Percentiles rank a stretch among this genome's conserved stretches.
Conservation (phyloP, 306 rosid genomes). For the Cucumis hystrix region DNA sequence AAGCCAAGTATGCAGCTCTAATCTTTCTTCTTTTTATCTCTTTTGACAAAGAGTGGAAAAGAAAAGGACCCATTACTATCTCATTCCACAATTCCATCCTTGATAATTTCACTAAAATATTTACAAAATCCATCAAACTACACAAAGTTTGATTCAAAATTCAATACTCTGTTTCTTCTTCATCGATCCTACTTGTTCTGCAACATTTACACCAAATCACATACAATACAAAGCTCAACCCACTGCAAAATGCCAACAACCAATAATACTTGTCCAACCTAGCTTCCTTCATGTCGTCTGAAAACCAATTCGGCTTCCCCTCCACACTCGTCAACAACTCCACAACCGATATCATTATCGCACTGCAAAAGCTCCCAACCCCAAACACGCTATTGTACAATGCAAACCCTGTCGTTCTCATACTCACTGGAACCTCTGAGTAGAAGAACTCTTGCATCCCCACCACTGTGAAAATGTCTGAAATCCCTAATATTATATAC, state of each 20-base stretch:
- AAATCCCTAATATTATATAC: slow-evolving; percentile 65
- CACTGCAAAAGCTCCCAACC: slow-evolving; percentile 87
- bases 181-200: slow-evolving; percentile 25
- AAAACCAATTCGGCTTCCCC: slow-evolving; percentile 64
- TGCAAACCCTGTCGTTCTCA: slow-evolving; percentile 84
- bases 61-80: not conserved
- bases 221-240: slow-evolving; percentile 41
- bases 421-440: slow-evolving; percentile 62
- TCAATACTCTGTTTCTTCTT: slow-evolving; percentile 14
- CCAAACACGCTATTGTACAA: slow-evolving; percentile 81
- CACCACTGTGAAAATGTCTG: slow-evolving; percentile 87
- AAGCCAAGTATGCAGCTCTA: not conserved
- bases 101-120: not conserved
- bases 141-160: slow-evolving; percentile 17
- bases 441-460: slow-evolving; percentile 96
- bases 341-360: slow-evolving; percentile 47
- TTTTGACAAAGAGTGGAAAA: not conserved
- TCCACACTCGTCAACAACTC: slow-evolving; percentile 35
- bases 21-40: not conserved
- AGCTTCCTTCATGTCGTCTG: slow-evolving; percentile 73
- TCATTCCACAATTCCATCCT: not conserved
- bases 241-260: slow-evolving; percentile 49
- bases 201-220: slow-evolving; percentile 41
- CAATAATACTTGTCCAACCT: slow-evolving; percentile 67
- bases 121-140: not conserved